Evolutionary conservation across 345 rosid genomes (phyloP).

Genomic region (Citrus sp.): DNA sequence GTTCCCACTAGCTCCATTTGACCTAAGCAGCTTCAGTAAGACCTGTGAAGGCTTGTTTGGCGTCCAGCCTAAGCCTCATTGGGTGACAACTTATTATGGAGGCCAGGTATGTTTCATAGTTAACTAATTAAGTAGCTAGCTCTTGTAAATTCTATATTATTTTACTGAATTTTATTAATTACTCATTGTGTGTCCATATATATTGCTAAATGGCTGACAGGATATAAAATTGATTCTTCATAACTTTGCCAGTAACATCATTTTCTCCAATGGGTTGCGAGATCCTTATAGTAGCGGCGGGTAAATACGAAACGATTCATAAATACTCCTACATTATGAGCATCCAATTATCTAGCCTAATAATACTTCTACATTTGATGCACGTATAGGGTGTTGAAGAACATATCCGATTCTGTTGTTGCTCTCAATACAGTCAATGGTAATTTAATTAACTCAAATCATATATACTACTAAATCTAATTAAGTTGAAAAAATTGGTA

Average conservation of each 20-base stretch:
- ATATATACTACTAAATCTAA: background rate
- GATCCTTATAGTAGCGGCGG: constrained; percentile 65
- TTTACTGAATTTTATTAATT: background rate
- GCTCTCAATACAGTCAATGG: constrained; percentile 35
- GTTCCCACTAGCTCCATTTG: constrained; percentile 53
- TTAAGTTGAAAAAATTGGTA: too few species aligned
- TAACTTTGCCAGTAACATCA: constrained; percentile 51
- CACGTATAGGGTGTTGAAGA: constrained; percentile 30
- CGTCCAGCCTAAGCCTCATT: constrained; percentile 66
- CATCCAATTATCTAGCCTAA: background rate
- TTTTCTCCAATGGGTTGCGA: constrained; percentile 52
- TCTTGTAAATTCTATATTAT: too few species aligned
- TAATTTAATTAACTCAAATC: background rate
- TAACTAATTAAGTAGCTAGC: background rate
- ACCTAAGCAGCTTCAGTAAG: constrained; percentile 29
- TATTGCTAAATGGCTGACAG: constrained; percentile 23
- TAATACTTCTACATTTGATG: background rate
- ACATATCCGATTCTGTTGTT: constrained; percentile 40
- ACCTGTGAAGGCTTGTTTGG: constrained; percentile 45
- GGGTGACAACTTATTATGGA: constrained; percentile 62
- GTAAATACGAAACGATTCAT: constrained; percentile 17
- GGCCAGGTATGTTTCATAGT: constrained; percentile 35
- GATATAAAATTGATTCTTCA: constrained; percentile 39
- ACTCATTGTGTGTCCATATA: too few species aligned
- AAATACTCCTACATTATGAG: too few species aligned